Evolutionary conservation across 176 grass and related monocot genomes (phyloP).

Genomic region (Triticum timopheevii): DNA sequence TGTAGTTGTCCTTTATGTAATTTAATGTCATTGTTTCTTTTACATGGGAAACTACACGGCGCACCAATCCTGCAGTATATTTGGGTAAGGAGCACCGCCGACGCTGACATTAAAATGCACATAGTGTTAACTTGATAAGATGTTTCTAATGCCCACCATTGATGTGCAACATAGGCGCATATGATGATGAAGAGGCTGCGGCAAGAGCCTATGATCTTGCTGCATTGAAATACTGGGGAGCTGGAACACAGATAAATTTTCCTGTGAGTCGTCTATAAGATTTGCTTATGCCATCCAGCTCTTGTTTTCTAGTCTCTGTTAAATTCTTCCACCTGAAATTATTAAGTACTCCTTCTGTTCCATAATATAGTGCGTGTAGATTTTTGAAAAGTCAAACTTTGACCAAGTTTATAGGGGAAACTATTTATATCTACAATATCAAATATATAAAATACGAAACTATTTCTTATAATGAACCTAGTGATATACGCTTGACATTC

Average conservation of each 20-base stretch:
- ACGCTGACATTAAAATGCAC: background rate
- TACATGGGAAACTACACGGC: slow-evolving; percentile 58
- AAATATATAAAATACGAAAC: too few species aligned
- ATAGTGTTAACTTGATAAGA: background rate
- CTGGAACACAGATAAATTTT: slow-evolving; percentile 99
- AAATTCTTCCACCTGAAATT: background rate
- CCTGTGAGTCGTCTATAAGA: slow-evolving; percentile 56
- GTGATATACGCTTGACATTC: too few species aligned
- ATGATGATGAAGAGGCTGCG: slow-evolving; percentile 99
- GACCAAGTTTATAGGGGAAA: too few species aligned
- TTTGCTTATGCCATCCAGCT: background rate
- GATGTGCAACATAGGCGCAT: slow-evolving; percentile 62
- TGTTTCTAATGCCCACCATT: slow-evolving; percentile 15
- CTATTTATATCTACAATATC: too few species aligned
- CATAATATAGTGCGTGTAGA: too few species aligned
- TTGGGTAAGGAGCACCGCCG: slow-evolving; percentile 57
- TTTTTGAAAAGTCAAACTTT: too few species aligned
- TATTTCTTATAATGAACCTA: too few species aligned
- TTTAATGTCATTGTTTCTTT: slow-evolving; percentile 45
- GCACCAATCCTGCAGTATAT: slow-evolving; percentile 69
- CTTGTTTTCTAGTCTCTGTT: background rate
- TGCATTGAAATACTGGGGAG: slow-evolving; percentile 98
- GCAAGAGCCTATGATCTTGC: slow-evolving; percentile 99
- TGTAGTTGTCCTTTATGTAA: slow-evolving; percentile 36
- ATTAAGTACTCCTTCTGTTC: background rate